phyloP scores from a whole-genome alignment of 2,329 filamentous ascomycete genomes.

The Mycosphaerella sp. region DNA sequence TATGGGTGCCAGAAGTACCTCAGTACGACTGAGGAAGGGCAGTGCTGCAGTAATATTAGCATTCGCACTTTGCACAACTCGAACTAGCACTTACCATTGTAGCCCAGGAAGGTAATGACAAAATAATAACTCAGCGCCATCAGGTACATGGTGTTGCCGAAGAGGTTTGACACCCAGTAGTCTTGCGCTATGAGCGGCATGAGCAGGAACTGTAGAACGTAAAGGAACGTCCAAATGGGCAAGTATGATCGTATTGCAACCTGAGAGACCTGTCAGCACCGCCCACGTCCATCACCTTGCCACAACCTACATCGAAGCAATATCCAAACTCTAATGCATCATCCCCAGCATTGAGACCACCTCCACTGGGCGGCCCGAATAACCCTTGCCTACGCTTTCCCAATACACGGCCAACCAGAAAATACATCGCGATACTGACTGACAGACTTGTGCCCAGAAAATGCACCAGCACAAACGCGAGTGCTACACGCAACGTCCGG shows the following conservation, averaged over 20 bases:
- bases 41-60: slow-evolving; percentile 41
- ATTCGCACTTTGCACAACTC: neutral
- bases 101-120: slow-evolving; percentile 62
- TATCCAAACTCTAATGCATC: slow-evolving; percentile 64
- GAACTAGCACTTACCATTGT: slow-evolving; percentile 46
- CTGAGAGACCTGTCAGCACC: slow-evolving; percentile 32
- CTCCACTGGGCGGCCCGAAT: slow-evolving; percentile 47
- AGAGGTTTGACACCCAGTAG: slow-evolving; percentile 52
- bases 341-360: slow-evolving; percentile 14
- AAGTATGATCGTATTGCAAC: slow-evolving; percentile 59
- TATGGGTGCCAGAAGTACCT: slow-evolving; percentile 57
- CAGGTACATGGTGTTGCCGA: slow-evolving; percentile 62
- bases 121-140: slow-evolving; percentile 60
- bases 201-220: slow-evolving; percentile 60
- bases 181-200: slow-evolving; percentile 54
- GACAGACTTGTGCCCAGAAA: slow-evolving; percentile 56
- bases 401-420: slow-evolving; percentile 56
- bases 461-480: slow-evolving; percentile 50
- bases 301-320: slow-evolving; percentile 57
- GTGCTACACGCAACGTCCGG: slow-evolving; percentile 40
- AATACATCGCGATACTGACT: slow-evolving; percentile 57
- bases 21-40: slow-evolving; percentile 61
- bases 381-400: slow-evolving; percentile 52
- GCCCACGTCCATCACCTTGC: slow-evolving; percentile 32
- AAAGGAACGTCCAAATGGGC: slow-evolving; percentile 60